Evolutionary conservation across 441 rosid species (phyloP), one percentile per base, ranked within the genome.

Genomic region (Euphorbia celastroides): DNA sequence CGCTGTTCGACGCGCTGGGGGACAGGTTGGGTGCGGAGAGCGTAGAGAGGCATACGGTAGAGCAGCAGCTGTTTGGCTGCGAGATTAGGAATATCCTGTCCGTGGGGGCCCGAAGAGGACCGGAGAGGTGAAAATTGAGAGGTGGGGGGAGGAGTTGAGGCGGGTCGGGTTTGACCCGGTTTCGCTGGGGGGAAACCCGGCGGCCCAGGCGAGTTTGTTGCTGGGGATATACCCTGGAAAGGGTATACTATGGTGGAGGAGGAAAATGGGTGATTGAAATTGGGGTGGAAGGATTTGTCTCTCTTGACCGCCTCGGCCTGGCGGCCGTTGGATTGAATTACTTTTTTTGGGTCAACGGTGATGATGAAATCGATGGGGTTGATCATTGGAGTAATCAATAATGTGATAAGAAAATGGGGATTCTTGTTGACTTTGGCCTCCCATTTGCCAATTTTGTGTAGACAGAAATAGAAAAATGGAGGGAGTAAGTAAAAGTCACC

Each of bases 11-110:
- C 54, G 91, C 99, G 0, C 73, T 94, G 0, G 99, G 99, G 11
- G 97, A 97, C 0, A 89, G 97, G 79, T 88, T 86, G 27, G 96
- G 94, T 0, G 99, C 91, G 74, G 97, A 94, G 81, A 91, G 97
- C 68, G 97, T 91, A 74, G 97, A 94, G 81, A 79, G 99, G 62
- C 96, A 94, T 23, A 92, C 86, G 9, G 99, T 94, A 67, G 99
- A 94, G 77, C 99, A 94, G 72, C 99, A 91, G 82, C 80, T 94
- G 55, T 77, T 94, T 5, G 91, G 97, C 1, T 81, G 84, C 57
- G 99, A 94, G 80, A 94, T 94, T 42, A 74, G 94, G 3, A 94
- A 94, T 25, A 93, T 91, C 17, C 75, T 94, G 2, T 93, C 97
- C 0, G 89, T 0, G 96, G 97, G 22, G 97, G 97, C 2, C 97